Evolutionary conservation across 768 basidiomycete genomes (phyloP).

Genomic region (Gloeopeniophorella convolvens): DNA sequence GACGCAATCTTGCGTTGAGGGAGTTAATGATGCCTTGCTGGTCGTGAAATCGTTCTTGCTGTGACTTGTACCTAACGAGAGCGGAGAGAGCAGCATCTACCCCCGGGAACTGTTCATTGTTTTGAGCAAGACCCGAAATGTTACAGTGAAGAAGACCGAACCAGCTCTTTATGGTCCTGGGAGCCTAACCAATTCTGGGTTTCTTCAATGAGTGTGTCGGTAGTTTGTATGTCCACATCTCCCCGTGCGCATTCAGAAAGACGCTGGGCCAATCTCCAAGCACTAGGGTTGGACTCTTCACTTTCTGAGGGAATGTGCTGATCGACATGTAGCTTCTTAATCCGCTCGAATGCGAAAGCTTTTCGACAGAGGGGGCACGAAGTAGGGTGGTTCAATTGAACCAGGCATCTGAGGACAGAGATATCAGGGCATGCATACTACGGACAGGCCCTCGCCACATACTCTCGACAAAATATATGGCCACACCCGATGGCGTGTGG

Average conservation of each 20-base stretch:
- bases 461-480: constrained; percentile 69
- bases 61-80: constrained; percentile 17
- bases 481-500: constrained; percentile 74
- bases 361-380: constrained; percentile 66
- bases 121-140: neutral
- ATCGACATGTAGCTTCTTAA: constrained; percentile 66
- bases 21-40: neutral
- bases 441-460: constrained; percentile 26
- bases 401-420: constrained; percentile 46
- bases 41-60: constrained; percentile 14
- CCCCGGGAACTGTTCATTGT: constrained; percentile 13
- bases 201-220: constrained; percentile 37
- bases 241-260: constrained; percentile 5
- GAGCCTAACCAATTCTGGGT: constrained; percentile 45
- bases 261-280: constrained; percentile 11
- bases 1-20: neutral
- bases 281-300: constrained; percentile 3
- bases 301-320: constrained; percentile 14
- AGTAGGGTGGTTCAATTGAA: constrained; percentile 38
- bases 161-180: constrained; percentile 11
- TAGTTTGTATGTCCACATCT: constrained; percentile 28
- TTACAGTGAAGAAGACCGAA: neutral
- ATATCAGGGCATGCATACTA: constrained; percentile 9
- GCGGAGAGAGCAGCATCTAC: constrained; percentile 14
- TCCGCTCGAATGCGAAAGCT: constrained; percentile 44